These are phyloP conservation scores for Colletotrichum graminicola DNA, from an alignment of 2,329 filamentous ascomycete species.

Conservation along the genomic window DNA sequence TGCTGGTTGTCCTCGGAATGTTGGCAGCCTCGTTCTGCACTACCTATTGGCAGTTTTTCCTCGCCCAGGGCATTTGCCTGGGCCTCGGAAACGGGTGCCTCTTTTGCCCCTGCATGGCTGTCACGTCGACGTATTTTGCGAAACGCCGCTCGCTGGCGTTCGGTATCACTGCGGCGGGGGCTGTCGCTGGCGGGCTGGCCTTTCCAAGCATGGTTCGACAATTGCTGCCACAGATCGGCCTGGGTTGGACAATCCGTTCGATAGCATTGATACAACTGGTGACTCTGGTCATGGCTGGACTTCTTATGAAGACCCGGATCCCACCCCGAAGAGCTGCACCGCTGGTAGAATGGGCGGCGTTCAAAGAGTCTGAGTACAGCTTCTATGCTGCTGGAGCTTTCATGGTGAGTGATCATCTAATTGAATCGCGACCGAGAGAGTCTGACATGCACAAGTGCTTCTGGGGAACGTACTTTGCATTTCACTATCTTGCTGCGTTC, in stretches of 20 bases:
- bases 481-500: constrained; percentile 69
- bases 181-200: constrained; percentile 66
- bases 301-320: constrained; percentile 57
- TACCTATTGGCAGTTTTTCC: constrained; percentile 67
- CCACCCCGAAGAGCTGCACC: constrained; percentile 55
- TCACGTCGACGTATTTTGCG: constrained; percentile 75
- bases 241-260: constrained; percentile 68
- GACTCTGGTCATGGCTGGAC: constrained; percentile 53
- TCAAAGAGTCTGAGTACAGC: constrained; percentile 60
- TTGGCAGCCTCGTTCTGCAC: constrained; percentile 59
- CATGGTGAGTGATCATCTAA: constrained; percentile 41
- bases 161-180: constrained; percentile 72
- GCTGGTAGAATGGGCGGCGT: constrained; percentile 59
- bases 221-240: constrained; percentile 68
- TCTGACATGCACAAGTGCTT: constrained; percentile 55
- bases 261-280: constrained; percentile 70
- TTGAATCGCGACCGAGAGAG: neutral
- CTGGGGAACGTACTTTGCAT: constrained; percentile 67
- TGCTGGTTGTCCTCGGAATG: constrained; percentile 59
- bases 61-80: constrained; percentile 66
- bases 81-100: constrained; percentile 72
- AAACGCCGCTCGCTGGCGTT: constrained; percentile 69
- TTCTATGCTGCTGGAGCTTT: constrained; percentile 54
- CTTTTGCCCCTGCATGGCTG: constrained; percentile 73
- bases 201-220: constrained; percentile 69